Percentiles rank a stretch among this genome's conserved stretches.
Conservation (phyloP, 768 basidiomycete species). For the Sarcomyxa edulis region DNA sequence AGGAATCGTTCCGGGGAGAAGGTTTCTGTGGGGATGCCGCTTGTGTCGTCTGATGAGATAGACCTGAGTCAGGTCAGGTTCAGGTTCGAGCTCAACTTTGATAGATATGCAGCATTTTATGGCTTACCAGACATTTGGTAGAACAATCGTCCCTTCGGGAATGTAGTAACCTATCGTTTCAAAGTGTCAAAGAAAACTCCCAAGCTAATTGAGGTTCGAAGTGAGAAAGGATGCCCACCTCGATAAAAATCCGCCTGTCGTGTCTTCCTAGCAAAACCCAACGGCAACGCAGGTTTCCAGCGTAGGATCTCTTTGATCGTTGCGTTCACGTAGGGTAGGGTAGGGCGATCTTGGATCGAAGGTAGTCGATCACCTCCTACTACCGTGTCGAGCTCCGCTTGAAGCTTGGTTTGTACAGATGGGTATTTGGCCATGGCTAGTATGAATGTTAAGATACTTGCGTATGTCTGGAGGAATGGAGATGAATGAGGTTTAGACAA, state of each 20-base stretch:
- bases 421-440: background rate
- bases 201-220: background rate
- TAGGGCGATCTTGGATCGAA: background rate
- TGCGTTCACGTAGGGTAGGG: slow-evolving; percentile 1
- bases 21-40: too few relatives aligned
- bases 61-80: too few relatives aligned
- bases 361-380: background rate
- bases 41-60: too few relatives aligned
- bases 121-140: slow-evolving; percentile 1
- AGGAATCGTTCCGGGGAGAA: too few relatives aligned
- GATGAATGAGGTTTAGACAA: too few relatives aligned
- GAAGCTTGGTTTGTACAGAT: background rate
- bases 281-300: background rate
- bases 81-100: too few relatives aligned
- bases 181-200: background rate
- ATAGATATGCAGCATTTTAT: too few relatives aligned
- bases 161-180: slow-evolving; percentile 1
- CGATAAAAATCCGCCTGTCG: background rate
- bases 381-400: slow-evolving; percentile 1
- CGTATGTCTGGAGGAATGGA: too few relatives aligned
- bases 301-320: slow-evolving; percentile 4
- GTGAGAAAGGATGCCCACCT: background rate
- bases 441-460: background rate
- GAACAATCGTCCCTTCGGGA: slow-evolving; percentile 1
- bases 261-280: background rate